Conservation (phyloP, 1,284 basidiomycete genomes). For the Boletus mariae region DNA sequence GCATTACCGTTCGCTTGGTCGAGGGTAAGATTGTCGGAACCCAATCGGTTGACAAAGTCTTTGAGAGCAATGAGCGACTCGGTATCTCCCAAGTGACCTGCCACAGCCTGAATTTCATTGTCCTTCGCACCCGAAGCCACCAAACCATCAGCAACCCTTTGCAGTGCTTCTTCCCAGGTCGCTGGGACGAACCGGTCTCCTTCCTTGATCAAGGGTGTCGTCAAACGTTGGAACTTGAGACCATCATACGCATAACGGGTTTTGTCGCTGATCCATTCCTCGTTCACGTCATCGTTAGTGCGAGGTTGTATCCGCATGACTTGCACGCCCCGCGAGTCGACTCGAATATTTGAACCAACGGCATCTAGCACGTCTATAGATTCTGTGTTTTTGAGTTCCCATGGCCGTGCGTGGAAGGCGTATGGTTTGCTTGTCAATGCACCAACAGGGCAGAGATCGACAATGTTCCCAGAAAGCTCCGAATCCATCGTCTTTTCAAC, state of each 20-base stretch:
- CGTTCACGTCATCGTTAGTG: conserved; percentile 97
- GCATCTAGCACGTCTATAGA: conserved; percentile 97
- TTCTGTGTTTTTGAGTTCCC: conserved; percentile 99
- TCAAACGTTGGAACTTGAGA: conserved; percentile 92
- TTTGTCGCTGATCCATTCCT: conserved; percentile 99
- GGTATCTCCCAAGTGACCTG: conserved; percentile 90
- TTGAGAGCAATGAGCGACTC: conserved; percentile 93
- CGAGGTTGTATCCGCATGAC: conserved; percentile 98
- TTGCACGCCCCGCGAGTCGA: conserved; percentile 93
- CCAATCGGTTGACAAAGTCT: conserved; percentile 90
- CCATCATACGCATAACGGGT: conserved; percentile 97
- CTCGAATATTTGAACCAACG: conserved; percentile 95
- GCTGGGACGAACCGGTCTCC: conserved; percentile 92
- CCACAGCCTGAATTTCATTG: conserved; percentile 96
- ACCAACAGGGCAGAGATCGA: conserved; percentile 97
- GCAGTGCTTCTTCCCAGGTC: conserved; percentile 90
- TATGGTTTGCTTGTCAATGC: conserved; percentile 98
- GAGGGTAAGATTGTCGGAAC: conserved; percentile 90
- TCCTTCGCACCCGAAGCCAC: conserved; percentile 78
- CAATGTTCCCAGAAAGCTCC: conserved; percentile 95
- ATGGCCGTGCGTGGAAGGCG: conserved; percentile 94
- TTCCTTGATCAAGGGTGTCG: conserved; percentile 86
- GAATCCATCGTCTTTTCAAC: conserved; percentile 97
- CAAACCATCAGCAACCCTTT: conserved; percentile 79
- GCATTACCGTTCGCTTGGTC: conserved; percentile 72